Conservation (phyloP, 2,329 filamentous ascomycete genomes). For the Fusarium sp. region DNA sequence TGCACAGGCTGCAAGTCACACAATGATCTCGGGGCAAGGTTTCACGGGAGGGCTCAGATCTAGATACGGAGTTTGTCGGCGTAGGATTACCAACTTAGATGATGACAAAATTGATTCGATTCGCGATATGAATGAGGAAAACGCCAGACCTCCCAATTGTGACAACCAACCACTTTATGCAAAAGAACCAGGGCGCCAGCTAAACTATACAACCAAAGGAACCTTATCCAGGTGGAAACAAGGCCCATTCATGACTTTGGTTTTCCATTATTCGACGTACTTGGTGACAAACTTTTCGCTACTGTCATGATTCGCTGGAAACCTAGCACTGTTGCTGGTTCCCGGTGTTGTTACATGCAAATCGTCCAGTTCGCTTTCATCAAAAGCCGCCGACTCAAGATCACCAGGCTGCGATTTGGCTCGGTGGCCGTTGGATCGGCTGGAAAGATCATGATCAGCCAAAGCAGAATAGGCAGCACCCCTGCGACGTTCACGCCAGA, state of each 20-base stretch:
- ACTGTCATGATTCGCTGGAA: conserved; percentile 66
- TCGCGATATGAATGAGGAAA: conserved; percentile 14
- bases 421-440: conserved; percentile 59
- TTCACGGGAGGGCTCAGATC: conserved; percentile 41
- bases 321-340: conserved; percentile 57
- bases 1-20: conserved; percentile 25
- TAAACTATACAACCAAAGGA: conserved; percentile 5
- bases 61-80: conserved; percentile 40
- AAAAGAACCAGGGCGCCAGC: conserved; percentile 30
- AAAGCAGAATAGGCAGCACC: conserved; percentile 66
- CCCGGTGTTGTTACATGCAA: conserved; percentile 63
- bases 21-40: conserved; percentile 30
- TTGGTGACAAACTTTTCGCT: conserved; percentile 48
- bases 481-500: conserved; percentile 71
- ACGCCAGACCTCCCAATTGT: conserved; percentile 36
- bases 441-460: conserved; percentile 50
- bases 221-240: neutral
- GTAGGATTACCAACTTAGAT: conserved; percentile 38
- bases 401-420: conserved; percentile 60
- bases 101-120: conserved; percentile 35
- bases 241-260: neutral
- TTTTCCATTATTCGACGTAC: conserved; percentile 22
- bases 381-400: conserved; percentile 72
- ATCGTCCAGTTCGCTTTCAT: conserved; percentile 73
- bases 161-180: conserved; percentile 26